phyloP scores from a whole-genome alignment of 805 yeast species.

The Wickerhamomyces chambardii region DNA sequence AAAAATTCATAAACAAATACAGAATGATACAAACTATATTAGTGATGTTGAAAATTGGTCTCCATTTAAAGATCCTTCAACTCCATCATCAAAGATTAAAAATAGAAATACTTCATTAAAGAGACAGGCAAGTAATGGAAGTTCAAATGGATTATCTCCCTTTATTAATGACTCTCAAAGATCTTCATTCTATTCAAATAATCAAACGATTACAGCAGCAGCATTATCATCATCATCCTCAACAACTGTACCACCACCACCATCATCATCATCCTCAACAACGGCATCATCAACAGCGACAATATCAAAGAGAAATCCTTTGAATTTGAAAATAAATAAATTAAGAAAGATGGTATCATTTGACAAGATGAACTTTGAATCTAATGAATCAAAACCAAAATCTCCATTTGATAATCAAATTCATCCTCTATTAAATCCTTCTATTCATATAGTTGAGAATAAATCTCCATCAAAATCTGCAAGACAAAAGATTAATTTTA shows the following conservation, averaged over 20 bases:
- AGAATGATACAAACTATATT: slow-evolving; percentile 9
- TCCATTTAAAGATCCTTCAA: slow-evolving; percentile 18
- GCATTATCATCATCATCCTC: slow-evolving; percentile 12
- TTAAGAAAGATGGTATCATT: slow-evolving; percentile 18
- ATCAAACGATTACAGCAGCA: slow-evolving; percentile 6
- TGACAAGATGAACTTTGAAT: slow-evolving; percentile 10
- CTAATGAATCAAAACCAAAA: too few relatives aligned
- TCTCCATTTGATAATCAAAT: slow-evolving; percentile 14
- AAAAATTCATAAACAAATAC: too few relatives aligned
- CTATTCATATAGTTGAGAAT: slow-evolving; percentile 16
- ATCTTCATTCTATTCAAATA: slow-evolving; percentile 7
- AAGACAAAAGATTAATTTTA: slow-evolving; percentile 16
- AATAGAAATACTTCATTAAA: slow-evolving; percentile 8
- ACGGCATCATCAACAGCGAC: slow-evolving; percentile 17
- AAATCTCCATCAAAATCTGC: slow-evolving; percentile 24
- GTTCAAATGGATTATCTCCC: slow-evolving; percentile 17
- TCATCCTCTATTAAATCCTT: slow-evolving; percentile 18
- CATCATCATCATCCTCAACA: slow-evolving; percentile 12
- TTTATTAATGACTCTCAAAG: slow-evolving; percentile 16
- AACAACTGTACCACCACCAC: slow-evolving; percentile 6
- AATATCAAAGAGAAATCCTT: slow-evolving; percentile 8
- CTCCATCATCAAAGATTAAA: slow-evolving; percentile 14
- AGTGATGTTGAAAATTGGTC: slow-evolving; percentile 21
- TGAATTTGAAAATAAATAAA: slow-evolving; percentile 17
- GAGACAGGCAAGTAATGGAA: slow-evolving; percentile 17